Conservation (phyloP, 2,329 filamentous ascomycete species). For the Aspergillus sp. region DNA sequence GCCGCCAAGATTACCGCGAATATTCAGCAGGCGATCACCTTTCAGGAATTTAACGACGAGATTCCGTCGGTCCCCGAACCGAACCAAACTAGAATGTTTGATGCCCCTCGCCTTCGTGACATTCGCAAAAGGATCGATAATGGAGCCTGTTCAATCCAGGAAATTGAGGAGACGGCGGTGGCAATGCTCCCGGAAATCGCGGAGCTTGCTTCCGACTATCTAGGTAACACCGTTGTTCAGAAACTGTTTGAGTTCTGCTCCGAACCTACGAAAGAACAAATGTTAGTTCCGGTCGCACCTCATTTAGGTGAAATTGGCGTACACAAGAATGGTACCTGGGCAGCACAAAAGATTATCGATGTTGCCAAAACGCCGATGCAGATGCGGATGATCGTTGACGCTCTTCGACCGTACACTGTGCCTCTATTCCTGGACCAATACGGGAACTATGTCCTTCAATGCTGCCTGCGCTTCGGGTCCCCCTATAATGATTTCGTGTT, state of each 20-base stretch:
- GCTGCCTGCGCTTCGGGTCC: constrained; percentile 85
- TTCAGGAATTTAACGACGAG: constrained; percentile 71
- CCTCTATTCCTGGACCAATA: constrained; percentile 96
- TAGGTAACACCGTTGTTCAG: constrained; percentile 99
- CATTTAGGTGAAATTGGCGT: constrained; percentile 95
- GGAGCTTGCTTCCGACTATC: constrained; percentile 90
- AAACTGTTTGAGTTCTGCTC: constrained; percentile 98
- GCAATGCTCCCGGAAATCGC: constrained; percentile 97
- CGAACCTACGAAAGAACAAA: constrained; percentile 83
- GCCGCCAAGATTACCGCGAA: constrained; percentile 67
- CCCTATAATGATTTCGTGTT: constrained; percentile 97
- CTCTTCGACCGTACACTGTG: constrained; percentile 81
- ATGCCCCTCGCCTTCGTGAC: constrained; percentile 90
- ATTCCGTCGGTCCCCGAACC: constrained; percentile 89
- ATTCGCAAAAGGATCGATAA: constrained; percentile 98
- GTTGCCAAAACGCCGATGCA: constrained; percentile 83
- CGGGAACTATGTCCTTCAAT: constrained; percentile 97
- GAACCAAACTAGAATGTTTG: constrained; percentile 82
- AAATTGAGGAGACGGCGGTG: constrained; percentile 88
- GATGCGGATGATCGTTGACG: constrained; percentile 80
- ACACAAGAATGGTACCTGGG: constrained; percentile 99
- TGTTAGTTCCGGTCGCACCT: constrained; percentile 83
- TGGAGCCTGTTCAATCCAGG: constrained; percentile 76
- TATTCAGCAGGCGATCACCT: constrained; percentile 76
- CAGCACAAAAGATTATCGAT: constrained; percentile 98